phyloP scores from a whole-genome alignment of 441 rosid species.

The Capsella rubella region DNA sequence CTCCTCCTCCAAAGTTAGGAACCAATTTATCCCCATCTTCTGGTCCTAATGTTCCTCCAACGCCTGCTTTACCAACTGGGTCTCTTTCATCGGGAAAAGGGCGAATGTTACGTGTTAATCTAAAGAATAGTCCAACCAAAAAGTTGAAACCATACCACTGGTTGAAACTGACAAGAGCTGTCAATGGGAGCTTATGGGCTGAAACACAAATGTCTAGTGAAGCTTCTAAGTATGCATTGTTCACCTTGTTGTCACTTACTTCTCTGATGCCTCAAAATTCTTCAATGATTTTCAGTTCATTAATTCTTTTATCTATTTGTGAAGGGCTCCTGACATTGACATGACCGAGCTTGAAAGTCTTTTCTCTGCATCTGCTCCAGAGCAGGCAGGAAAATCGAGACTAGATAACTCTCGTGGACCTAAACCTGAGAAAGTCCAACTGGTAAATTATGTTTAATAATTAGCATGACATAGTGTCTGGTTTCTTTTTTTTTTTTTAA shows the following conservation, averaged over 20 bases:
- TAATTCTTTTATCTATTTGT: constrained; percentile 26
- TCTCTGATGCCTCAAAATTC: constrained; percentile 27
- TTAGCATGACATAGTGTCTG: constrained; percentile 2
- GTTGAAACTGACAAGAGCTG: constrained; percentile 94
- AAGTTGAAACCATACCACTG: constrained; percentile 97
- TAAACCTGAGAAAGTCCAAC: constrained; percentile 89
- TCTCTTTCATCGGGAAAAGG: constrained; percentile 67
- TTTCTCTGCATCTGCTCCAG: constrained; percentile 80
- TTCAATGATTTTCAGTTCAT: constrained; percentile 16
- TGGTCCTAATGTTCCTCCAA: constrained; percentile 51
- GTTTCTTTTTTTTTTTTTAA: not conserved
- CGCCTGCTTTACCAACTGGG: constrained; percentile 68
- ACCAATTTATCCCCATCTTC: constrained; percentile 47
- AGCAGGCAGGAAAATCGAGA: constrained; percentile 54
- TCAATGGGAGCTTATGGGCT: constrained; percentile 97
- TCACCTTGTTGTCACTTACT: constrained; percentile 27
- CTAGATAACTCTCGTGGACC: constrained; percentile 54
- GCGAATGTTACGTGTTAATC: constrained; percentile 67
- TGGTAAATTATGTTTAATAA: constrained; percentile 59
- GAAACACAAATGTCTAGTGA: constrained; percentile 91
- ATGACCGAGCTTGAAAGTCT: constrained; percentile 93
- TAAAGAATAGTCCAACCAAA: constrained; percentile 61
- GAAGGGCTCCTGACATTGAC: constrained; percentile 95
- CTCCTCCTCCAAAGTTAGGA: constrained; percentile 50
- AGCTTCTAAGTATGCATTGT: constrained; percentile 70